Base-by-base conservation (phyloP, 441 rosid genomes). In the Syzygium malaccense region DNA sequence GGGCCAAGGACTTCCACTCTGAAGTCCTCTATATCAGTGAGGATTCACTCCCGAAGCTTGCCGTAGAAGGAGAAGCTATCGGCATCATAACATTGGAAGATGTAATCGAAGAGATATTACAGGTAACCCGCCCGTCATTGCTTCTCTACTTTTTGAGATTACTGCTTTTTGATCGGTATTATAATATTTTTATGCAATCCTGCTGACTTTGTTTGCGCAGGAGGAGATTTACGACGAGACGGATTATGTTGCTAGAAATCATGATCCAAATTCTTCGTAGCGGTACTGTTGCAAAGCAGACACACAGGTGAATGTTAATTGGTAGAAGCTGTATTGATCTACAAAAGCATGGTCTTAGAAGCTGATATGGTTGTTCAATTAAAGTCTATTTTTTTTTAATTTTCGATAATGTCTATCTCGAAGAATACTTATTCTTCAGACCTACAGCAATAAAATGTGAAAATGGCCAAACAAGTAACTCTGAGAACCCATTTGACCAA, bases 71-170 rank as follows among this genome's bases (percentile, higher is more conserved):
- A 32, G 45, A 55, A 58, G 87, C 62, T 14, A 13, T 85, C n/a
- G 87, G 87, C 66, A 85, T 85, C n/a, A 55, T 85, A 56, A 85
- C 87, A 54, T 28, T 85, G 58, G 87, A 85, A 58, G 87, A 85
- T 85, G 87, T 85, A 20, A 54, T 85, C 7, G 64, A 85, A 33
- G 87, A 85, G 54, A 55, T 85, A 55, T 9, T 85, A 58, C 64
- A 85, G 87, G 87, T 85, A 12, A 85, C n/a, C 51, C 17, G 0
- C 1, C 83, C n/a, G 20, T 28, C 83, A 41, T 37, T 25, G 4
- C 12, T 20, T 71, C 83, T 37, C n/a, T 71, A 71, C 83, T 71
- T 37, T 71, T 28, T 1, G 17, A n/a, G 83, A 6, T 71, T 71
- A 25, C 83, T 71, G 51, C 14, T 71, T 71, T 71, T 71, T 17